Conservation (phyloP, 75 land plant genomes). For the Cunninghamia lanceolata region DNA sequence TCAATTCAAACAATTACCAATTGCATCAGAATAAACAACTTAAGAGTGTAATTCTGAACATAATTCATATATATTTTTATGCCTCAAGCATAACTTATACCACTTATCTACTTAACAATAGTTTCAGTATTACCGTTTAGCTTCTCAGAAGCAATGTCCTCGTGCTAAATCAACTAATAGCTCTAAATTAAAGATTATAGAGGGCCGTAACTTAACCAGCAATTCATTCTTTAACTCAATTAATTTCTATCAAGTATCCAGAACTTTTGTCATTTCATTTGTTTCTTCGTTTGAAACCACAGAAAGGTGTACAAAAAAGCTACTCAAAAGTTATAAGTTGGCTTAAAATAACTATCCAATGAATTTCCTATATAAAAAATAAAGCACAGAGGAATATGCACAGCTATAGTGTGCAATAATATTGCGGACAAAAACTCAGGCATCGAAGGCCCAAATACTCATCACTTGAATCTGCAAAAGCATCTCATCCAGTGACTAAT, state of each 20-base stretch:
- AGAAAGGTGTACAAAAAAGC: background rate
- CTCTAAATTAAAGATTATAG: background rate
- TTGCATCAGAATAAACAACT: background rate
- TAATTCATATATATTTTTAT: background rate
- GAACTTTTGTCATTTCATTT: background rate
- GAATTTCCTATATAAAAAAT: background rate
- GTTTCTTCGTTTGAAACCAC: background rate
- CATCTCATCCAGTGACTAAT: background rate
- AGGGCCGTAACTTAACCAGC: background rate
- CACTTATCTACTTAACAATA: background rate
- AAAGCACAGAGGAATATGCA: background rate
- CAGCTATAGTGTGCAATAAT: background rate
- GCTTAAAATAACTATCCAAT: background rate
- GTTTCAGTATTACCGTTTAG: background rate
- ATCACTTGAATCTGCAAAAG: slow-evolving; percentile 2
- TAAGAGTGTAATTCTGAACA: background rate
- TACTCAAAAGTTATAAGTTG: background rate
- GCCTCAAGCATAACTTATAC: background rate
- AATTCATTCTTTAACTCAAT: background rate
- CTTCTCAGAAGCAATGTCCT: background rate
- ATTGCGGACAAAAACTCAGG: background rate
- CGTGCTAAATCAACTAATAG: background rate
- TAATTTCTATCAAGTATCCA: background rate
- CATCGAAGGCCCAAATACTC: background rate
- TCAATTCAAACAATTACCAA: background rate